Evolutionary conservation across 352 stramenopile genomes (phyloP).

Genomic region (Phytopythium kandeliae): DNA sequence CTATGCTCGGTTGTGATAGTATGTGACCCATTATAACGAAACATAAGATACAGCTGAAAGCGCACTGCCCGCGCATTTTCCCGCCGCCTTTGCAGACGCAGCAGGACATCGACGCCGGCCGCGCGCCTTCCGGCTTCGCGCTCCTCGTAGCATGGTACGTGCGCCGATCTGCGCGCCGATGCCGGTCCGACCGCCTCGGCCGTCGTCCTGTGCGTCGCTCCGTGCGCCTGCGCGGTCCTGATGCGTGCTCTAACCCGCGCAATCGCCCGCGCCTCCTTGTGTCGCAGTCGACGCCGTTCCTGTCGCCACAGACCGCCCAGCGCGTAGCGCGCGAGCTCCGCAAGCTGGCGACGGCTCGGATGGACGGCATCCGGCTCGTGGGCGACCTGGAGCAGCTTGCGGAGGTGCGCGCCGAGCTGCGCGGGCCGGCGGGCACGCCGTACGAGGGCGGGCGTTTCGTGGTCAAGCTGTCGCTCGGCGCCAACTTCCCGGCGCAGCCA

Average conservation of each 20-base stretch:
- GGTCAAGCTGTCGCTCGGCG: constrained; percentile 93
- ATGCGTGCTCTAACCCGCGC: background rate
- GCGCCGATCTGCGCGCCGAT: background rate
- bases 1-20: too few relatives aligned
- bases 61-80: too few relatives aligned
- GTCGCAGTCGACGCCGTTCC: constrained; percentile 24
- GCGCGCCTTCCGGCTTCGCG: background rate
- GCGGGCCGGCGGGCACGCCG: constrained; percentile 95
- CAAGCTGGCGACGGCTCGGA: constrained; percentile 83
- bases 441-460: constrained; percentile 96
- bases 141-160: background rate
- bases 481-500: constrained; percentile 80
- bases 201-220: background rate
- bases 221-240: background rate
- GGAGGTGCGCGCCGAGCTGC: constrained; percentile 95
- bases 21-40: too few relatives aligned
- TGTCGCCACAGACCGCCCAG: constrained; percentile 89
- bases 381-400: constrained; percentile 88
- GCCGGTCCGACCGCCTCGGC: background rate
- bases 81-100: too few relatives aligned
- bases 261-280: background rate
- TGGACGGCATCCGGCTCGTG: constrained; percentile 91
- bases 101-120: too few relatives aligned
- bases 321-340: constrained; percentile 91
- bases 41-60: too few relatives aligned